phyloP scores from a whole-genome alignment of 495 filamentous ascomycete species.

The Neurospora sp. region DNA sequence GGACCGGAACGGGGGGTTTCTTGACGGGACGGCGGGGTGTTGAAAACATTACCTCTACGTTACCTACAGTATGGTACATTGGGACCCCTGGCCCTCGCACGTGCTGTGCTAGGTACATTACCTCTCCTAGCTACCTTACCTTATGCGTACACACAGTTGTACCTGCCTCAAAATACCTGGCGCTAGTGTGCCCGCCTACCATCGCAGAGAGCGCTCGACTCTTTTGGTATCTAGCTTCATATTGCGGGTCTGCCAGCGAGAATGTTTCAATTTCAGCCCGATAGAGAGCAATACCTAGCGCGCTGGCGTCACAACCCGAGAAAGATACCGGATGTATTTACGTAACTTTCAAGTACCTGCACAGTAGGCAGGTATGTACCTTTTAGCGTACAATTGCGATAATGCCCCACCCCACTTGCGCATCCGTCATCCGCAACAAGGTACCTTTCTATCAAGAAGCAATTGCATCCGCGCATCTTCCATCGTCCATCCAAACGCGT shows the following conservation, averaged over 20 bases:
- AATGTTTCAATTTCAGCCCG: background rate
- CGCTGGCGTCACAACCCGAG: background rate
- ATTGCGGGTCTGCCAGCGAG: background rate
- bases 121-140: background rate
- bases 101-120: background rate
- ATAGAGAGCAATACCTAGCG: background rate
- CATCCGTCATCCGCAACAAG: background rate
- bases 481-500: background rate
- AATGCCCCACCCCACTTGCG: background rate
- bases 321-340: background rate
- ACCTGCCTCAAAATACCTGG: background rate
- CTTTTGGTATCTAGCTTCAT: background rate
- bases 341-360: background rate
- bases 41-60: background rate
- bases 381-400: background rate
- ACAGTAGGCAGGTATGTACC: background rate
- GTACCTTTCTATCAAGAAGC: background rate
- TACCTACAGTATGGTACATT: background rate
- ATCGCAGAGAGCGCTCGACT: background rate
- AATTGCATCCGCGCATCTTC: background rate
- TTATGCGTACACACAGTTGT: background rate
- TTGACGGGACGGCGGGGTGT: background rate
- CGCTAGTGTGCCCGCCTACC: background rate
- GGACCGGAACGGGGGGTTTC: background rate
- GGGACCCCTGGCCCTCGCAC: background rate